These are phyloP conservation scores for Pseudotsuga menziesii DNA, from an alignment of 75 land plant species.

Conservation along the genomic window DNA sequence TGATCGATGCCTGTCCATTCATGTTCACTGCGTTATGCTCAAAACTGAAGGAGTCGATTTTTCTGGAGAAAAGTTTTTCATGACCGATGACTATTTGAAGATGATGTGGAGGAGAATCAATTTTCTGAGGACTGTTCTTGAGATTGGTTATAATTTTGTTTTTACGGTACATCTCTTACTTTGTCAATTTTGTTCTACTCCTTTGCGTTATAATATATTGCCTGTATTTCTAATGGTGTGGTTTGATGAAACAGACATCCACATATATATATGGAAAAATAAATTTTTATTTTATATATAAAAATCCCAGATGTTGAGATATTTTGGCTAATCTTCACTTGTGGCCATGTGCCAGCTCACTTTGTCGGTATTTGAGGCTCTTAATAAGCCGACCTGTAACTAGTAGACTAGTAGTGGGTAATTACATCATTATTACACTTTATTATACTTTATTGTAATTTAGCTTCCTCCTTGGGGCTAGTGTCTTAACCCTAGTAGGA, in stretches of 20 bases:
- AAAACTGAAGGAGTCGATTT: conserved; percentile 12
- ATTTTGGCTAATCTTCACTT: too few species aligned
- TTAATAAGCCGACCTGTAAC: too few species aligned
- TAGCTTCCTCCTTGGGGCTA: too few species aligned
- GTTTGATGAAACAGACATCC: not conserved
- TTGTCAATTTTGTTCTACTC: not conserved
- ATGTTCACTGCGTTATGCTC: conserved; percentile 9
- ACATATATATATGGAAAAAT: too few species aligned
- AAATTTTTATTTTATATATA: too few species aligned
- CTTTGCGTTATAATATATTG: not conserved
- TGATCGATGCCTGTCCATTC: conserved; percentile 10
- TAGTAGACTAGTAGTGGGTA: too few species aligned
- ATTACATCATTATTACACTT: too few species aligned
- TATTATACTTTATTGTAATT: too few species aligned
- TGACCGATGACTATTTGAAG: conserved; percentile 54
- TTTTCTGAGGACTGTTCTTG: conserved; percentile 9
- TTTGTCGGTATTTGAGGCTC: too few species aligned
- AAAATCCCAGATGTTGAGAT: too few species aligned
- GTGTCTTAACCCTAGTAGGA: too few species aligned
- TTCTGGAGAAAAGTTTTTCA: conserved; percentile 13
- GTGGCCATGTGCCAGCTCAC: too few species aligned
- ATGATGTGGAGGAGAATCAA: conserved; percentile 92
- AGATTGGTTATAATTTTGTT: conserved; percentile 10
- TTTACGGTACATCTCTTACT: conserved; percentile 12
- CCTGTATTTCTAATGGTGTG: not conserved